Evolutionary conservation across 2,329 filamentous ascomycete species (phyloP), one percentile per base, ranked within the genome.

Genomic region (Aspergillus proliferans): DNA sequence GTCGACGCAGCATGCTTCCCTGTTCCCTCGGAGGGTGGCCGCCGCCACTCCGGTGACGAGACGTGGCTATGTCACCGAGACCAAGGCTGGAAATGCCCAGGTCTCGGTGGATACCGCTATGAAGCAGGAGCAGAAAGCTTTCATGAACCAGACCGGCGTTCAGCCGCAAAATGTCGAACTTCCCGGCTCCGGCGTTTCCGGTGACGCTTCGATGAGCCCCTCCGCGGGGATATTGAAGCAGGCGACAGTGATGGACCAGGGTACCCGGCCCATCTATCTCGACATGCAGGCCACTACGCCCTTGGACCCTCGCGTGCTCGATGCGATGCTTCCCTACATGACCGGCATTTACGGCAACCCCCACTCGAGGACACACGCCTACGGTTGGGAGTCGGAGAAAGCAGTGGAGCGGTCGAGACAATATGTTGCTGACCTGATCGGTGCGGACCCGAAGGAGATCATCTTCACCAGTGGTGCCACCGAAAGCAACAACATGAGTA

Each of bases 401-500:
- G 92, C 88, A 0, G 86, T 95, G 19, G 93, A 98, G 69, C 80
- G 88, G 54, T 91, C 93, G 40, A 83, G 93, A 61, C 80, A 81
- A 60, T 82, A 97, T 64, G 79, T 97, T 56, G 93, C 93, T 3
- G 79, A 79, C 36, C 80, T 98, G 48, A 93, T 98, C 57, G 92
- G 92, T 22, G 93, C 93, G 24, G 90, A 98, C 67, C 77, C 93
- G 5, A 98, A 98, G 73, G 93, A 98, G 69, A 97, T 98, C 57
- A 94, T 98, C 62, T 97, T 98, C 73, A 98, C 93, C 6, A 96
- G 91, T 62, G 93, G 93, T 48, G 93, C 93, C 14, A 98, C 93
- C 0, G 93, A 98, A 76, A 96, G 90, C 67, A 98, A 98, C 74
- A 98, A 98, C 65, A 98, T 98, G 93, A 95, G 90, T 71, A 89